Percentiles rank a stretch among this genome's conserved stretches.
These are phyloP conservation scores for Colletotrichum somersetense DNA, from an alignment of 2,329 filamentous ascomycete species.

Conservation along the genomic window DNA sequence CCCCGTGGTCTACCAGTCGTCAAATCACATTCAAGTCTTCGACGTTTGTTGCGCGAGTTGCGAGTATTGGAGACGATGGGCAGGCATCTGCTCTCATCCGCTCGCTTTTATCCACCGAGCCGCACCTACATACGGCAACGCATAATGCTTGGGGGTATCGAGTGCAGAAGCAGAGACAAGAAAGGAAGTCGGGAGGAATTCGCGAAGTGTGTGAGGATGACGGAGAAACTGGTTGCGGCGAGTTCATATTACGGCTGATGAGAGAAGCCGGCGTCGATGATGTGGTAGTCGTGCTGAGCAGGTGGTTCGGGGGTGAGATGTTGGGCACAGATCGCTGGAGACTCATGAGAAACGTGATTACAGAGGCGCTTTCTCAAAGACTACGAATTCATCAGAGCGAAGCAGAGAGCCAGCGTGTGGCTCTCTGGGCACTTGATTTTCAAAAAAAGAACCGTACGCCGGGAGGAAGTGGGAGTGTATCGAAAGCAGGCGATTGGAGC, in stretches of 20 bases:
- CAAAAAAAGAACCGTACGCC: constrained; percentile 59
- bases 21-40: constrained; percentile 66
- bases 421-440: constrained; percentile 71
- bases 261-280: constrained; percentile 64
- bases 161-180: constrained; percentile 34
- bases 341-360: constrained; percentile 70
- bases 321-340: constrained; percentile 73
- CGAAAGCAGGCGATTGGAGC: constrained; percentile 44
- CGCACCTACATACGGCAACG: constrained; percentile 64
- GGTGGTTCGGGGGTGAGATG: constrained; percentile 74
- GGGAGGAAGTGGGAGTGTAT: constrained; percentile 22
- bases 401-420: constrained; percentile 56
- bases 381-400: constrained; percentile 51
- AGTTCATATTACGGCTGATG: constrained; percentile 67
- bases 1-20: constrained; percentile 64
- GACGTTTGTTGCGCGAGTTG: constrained; percentile 68
- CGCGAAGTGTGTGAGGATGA: constrained; percentile 70
- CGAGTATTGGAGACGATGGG: constrained; percentile 53
- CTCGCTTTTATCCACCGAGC: constrained; percentile 61
- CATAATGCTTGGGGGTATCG: constrained; percentile 72
- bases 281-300: constrained; percentile 68
- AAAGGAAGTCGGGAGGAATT: constrained; percentile 42
- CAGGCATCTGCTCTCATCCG: constrained; percentile 60
- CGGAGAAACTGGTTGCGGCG: constrained; percentile 71
- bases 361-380: constrained; percentile 66